Percentiles rank a stretch among this genome's conserved stretches.
phyloP scores from a whole-genome alignment of 768 basidiomycete species.

The Sarcomyxa edulis region DNA sequence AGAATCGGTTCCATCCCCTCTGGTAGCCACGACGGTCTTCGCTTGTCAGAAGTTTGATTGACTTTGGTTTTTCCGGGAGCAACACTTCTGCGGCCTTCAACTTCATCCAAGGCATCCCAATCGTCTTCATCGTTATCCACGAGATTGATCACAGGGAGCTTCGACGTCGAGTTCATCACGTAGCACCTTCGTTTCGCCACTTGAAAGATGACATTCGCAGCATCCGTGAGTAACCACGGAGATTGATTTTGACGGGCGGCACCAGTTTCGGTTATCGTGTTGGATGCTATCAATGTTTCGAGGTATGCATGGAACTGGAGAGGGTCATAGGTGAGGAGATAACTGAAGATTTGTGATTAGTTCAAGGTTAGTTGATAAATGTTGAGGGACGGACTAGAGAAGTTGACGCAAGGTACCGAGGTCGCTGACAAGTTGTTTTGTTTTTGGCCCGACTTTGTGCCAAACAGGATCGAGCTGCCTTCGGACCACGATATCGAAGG shows the following conservation, averaged over 20 bases:
- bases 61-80: conserved; percentile 9
- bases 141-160: conserved; percentile 30
- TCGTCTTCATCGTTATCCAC: conserved; percentile 65
- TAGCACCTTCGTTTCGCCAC: conserved; percentile 82
- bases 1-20: conserved; percentile 78
- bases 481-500: conserved; percentile 86
- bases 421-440: conserved; percentile 87
- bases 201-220: conserved; percentile 82
- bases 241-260: conserved; percentile 61
- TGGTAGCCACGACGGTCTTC: conserved; percentile 60
- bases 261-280: conserved; percentile 40
- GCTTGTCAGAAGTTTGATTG: conserved; percentile 16
- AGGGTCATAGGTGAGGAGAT: conserved; percentile 85
- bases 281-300: conserved; percentile 75
- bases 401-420: conserved; percentile 80
- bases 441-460: conserved; percentile 93
- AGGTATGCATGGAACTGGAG: conserved; percentile 89
- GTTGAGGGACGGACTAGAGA: conserved; percentile 52
- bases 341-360: conserved; percentile 35
- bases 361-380: not conserved
- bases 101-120: conserved; percentile 68
- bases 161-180: conserved; percentile 29
- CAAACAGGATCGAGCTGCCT: conserved; percentile 89
- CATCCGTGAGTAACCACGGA: conserved; percentile 90
- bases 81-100: conserved; percentile 30